Conservation (phyloP, 2,329 filamentous ascomycete species). For the Trichoderma polysporum region DNA sequence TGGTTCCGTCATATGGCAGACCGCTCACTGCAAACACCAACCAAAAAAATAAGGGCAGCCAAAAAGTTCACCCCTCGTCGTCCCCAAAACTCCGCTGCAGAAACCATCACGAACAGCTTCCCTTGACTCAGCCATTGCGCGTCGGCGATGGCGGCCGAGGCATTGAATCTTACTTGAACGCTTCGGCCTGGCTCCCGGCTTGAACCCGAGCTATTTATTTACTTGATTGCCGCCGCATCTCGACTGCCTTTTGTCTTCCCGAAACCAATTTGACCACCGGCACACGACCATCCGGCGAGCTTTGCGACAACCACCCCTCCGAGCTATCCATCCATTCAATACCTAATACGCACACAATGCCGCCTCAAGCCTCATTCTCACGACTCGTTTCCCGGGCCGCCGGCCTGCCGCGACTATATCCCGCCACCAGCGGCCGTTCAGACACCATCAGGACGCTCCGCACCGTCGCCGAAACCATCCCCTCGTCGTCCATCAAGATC, state of each 20-base stretch:
- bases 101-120: constrained; percentile 45
- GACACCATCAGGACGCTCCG: constrained; percentile 25
- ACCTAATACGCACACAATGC: not conserved
- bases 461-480: constrained; percentile 46
- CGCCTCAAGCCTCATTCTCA: constrained; percentile 4
- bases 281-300: not conserved
- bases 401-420: not conserved
- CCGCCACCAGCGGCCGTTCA: not conserved
- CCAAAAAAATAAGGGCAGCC: not conserved
- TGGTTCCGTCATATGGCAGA: not conserved
- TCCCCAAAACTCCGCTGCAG: constrained; percentile 50
- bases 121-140: constrained; percentile 31
- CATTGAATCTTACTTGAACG: constrained; percentile 21
- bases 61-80: constrained; percentile 16
- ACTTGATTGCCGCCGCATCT: not conserved
- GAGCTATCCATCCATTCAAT: too few species aligned
- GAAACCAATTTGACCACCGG: not conserved
- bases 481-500: constrained; percentile 62
- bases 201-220: not conserved
- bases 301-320: not conserved
- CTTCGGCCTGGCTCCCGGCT: constrained; percentile 1
- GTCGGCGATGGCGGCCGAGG: constrained; percentile 34
- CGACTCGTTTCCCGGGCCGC: constrained; percentile 16
- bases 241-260: not conserved
- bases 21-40: not conserved